Conservation (phyloP, 2,329 filamentous ascomycete genomes). For the Lachnellula occidentalis region DNA sequence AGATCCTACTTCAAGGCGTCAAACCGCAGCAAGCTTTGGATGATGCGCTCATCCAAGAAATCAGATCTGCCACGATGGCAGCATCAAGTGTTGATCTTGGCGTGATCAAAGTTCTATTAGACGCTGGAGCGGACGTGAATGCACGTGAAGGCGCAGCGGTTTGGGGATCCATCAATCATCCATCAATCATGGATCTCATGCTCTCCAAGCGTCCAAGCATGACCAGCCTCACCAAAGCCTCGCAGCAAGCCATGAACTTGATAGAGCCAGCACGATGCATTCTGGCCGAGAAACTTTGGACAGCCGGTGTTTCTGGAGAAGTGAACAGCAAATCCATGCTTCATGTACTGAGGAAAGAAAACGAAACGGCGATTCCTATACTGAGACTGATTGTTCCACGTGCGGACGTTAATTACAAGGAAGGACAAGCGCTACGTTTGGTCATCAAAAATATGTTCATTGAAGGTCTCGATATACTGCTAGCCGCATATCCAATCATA, state of each 20-base stretch:
- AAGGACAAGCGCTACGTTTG: slow-evolving; percentile 6
- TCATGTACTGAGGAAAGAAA: background rate
- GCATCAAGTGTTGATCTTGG: slow-evolving; percentile 38
- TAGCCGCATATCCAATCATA: slow-evolving; percentile 1
- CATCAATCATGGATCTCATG: slow-evolving; percentile 44
- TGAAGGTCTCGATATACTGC: slow-evolving; percentile 13
- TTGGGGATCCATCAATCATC: slow-evolving; percentile 44
- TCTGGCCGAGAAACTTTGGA: slow-evolving; percentile 15
- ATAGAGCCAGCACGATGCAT: slow-evolving; percentile 4
- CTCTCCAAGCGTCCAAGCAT: slow-evolving; percentile 38
- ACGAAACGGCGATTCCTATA: background rate
- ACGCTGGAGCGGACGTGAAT: slow-evolving; percentile 51
- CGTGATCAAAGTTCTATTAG: slow-evolving; percentile 43
- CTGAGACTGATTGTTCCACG: slow-evolving; percentile 9
- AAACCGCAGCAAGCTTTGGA: slow-evolving; percentile 40
- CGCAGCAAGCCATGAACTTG: slow-evolving; percentile 7
- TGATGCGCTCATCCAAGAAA: slow-evolving; percentile 45
- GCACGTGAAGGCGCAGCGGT: slow-evolving; percentile 46
- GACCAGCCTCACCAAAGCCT: slow-evolving; percentile 26
- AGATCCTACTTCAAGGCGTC: slow-evolving; percentile 40
- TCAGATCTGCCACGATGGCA: slow-evolving; percentile 37
- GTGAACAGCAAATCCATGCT: slow-evolving; percentile 9
- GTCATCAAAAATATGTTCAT: slow-evolving; percentile 4
- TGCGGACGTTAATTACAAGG: slow-evolving; percentile 12
- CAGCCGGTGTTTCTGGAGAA: slow-evolving; percentile 12